phyloP scores from a whole-genome alignment of 2,329 filamentous ascomycete genomes.

The Pochonia chlamydosporia region DNA sequence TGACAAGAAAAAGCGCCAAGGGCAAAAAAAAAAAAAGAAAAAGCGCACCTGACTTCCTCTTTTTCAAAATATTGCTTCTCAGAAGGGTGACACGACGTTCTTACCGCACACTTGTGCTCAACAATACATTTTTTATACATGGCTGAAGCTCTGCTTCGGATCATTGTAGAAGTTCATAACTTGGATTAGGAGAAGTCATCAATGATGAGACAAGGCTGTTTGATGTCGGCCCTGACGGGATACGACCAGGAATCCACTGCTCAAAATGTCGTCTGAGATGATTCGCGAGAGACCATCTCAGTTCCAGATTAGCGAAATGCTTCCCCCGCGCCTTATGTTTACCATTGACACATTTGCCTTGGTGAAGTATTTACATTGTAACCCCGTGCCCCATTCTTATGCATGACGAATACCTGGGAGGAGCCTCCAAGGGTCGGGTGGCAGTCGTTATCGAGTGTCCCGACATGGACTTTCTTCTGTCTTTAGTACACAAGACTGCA shows the following conservation, averaged over 20 bases:
- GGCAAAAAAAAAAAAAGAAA: conserved; percentile 11
- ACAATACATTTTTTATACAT: not conserved
- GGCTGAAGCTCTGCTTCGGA: not conserved
- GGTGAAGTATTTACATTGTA: too few relatives aligned
- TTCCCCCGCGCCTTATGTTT: too few relatives aligned
- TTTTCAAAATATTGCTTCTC: conserved; percentile 6
- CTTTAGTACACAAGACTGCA: too few relatives aligned
- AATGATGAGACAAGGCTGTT: conserved; percentile 1
- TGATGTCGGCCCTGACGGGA: not conserved
- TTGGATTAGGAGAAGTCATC: not conserved
- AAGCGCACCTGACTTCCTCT: conserved; percentile 7
- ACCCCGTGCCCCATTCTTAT: too few relatives aligned
- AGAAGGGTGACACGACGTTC: conserved; percentile 1
- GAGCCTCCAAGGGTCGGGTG: too few relatives aligned
- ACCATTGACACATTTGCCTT: too few relatives aligned
- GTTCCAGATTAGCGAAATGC: too few relatives aligned
- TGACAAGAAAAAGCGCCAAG: conserved; percentile 9
- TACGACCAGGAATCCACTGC: not conserved
- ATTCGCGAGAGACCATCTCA: not conserved
- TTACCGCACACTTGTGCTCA: not conserved
- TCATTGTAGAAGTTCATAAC: not conserved
- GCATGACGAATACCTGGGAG: too few relatives aligned
- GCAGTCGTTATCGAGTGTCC: too few relatives aligned
- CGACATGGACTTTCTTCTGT: too few relatives aligned
- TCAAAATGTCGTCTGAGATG: conserved; percentile 2